phyloP scores from a whole-genome alignment of 129 eudicot genomes.

The Arctium lappa region DNA sequence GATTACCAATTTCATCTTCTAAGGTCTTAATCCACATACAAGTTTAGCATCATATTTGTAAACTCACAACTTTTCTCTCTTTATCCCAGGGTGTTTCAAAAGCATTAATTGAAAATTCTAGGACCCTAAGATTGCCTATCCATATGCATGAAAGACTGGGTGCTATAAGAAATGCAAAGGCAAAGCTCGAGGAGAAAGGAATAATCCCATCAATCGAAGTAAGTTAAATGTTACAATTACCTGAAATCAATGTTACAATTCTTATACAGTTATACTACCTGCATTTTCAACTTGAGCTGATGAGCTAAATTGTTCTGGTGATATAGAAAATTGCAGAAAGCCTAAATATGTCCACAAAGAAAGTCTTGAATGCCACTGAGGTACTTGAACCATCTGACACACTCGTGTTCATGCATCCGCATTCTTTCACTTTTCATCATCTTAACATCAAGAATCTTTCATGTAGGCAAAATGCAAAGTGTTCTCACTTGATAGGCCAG shows the following conservation, averaged over 20 bases:
- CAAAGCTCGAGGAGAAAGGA: slow-evolving; percentile 77
- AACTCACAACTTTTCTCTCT: slow-evolving; percentile 2
- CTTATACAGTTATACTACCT: background rate
- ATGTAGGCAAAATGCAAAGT: slow-evolving; percentile 81
- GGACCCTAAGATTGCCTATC: slow-evolving; percentile 80
- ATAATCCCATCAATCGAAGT: slow-evolving; percentile 81
- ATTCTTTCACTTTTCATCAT: slow-evolving; percentile 14
- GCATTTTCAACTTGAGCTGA: background rate
- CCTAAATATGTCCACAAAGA: slow-evolving; percentile 82
- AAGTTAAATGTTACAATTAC: slow-evolving; percentile 23
- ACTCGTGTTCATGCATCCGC: background rate
- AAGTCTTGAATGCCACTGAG: slow-evolving; percentile 93
- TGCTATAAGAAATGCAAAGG: slow-evolving; percentile 75
- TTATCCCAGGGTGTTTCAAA: slow-evolving; percentile 85
- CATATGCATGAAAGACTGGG: slow-evolving; percentile 85
- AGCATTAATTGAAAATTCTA: slow-evolving; percentile 70
- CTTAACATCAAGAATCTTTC: background rate
- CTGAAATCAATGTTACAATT: background rate
- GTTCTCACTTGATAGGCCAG: slow-evolving; percentile 82
- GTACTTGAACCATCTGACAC: slow-evolving; percentile 35
- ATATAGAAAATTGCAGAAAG: slow-evolving; percentile 77
- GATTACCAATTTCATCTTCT: background rate
- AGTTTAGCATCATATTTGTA: background rate
- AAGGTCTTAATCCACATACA: background rate
- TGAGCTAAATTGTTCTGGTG: slow-evolving; percentile 4